Base-by-base conservation (phyloP, 306 rosid species). In the Myrica gale region DNA sequence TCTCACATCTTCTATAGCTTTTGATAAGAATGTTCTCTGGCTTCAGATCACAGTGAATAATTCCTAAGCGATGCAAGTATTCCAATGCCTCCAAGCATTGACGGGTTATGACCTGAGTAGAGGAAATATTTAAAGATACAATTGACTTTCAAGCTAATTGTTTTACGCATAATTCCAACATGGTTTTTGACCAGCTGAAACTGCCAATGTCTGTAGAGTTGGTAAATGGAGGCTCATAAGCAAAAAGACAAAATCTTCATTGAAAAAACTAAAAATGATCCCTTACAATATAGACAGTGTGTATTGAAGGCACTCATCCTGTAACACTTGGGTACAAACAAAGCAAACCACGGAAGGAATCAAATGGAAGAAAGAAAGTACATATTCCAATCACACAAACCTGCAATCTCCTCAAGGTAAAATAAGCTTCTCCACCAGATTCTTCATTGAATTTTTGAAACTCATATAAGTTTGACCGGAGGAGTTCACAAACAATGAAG, bases 11-110 rank as follows among this genome's bases (percentile, higher is more conserved):
- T 81, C 73, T 89, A 86, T 90, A 96, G 87, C 88, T 89, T 84
- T 92, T 96, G 20, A 96, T 85, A 12, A 96, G 91, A 82, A 96
- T 87, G 68, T 96, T 96, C 83, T 96, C 99, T 13, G 99, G 99
- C 85, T 96, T 96, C 73, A 96, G 81, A 88, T 96, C 99, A 21
- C 99, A 96, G 83, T 96, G 99, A 87, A 96, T 88, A 53, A 96
- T 83, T 51, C 98, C 98, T 86, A 96, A 72, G 78, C 58, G 66
- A 85, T 96, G 99, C 87, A 96, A 85, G 86, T 85, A 96, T 72
- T 90, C 96, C 84, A 96, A 81, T 52, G 99, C 99, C 80, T 92
- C 97, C 83, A 96, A 86, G 86, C 97, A 89, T 68, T 96, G 99
- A 41, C 88, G 90, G 39, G 99, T 87, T 76, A 96, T 88, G 47